Base-by-base conservation (phyloP, 805 yeast genomes). In the Citeromyces nyonsensis region DNA sequence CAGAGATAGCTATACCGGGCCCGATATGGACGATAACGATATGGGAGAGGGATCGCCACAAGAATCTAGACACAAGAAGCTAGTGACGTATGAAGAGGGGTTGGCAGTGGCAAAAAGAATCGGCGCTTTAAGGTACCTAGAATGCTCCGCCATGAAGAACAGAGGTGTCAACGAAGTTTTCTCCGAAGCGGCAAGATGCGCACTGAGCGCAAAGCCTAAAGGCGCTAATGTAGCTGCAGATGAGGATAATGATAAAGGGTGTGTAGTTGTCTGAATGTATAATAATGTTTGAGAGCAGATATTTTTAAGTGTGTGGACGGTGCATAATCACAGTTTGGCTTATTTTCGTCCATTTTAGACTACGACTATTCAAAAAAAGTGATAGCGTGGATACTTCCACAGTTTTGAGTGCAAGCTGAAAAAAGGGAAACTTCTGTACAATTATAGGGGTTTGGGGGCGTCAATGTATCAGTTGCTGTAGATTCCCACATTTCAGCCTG, bases 111-210 rank as follows among this genome's bases (percentile, higher is more conserved):
- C 98, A 26, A 85, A 85, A 49, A 72, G 72, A 49, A 81, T 91
- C 29, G 96, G 96, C 15, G 97, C 98, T 1, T 62, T 86, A 45
- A 71, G 97, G 47, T 91, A 91, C 53, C 65, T 91, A 48, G 98
- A 91, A 56, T 91, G 98, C 58, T 82, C 95, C 18, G 97, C 98
- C 5, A 91, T 86, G 63, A 76, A 79, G 52, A 88, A 86, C 55
- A 72, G 94, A 48, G 98, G 98, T 42, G 98, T 91, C n/a, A 91
- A 93, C 49, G 98, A 91, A 59, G 97, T 96, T 7, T 91, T 91
- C 52, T 85, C 96, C 0, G 98, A 91, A 57, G 98, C 97, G 29
- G 95, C 97, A 6, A 75, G 98, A 52, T 86, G 94, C 48, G 97
- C 96, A 2, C 64, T 88, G 43, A 77, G 81, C 39, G 94, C 94